These are phyloP conservation scores for Fusarium liriodendri DNA, from an alignment of 2,329 filamentous ascomycete genomes.

Conservation along the genomic window DNA sequence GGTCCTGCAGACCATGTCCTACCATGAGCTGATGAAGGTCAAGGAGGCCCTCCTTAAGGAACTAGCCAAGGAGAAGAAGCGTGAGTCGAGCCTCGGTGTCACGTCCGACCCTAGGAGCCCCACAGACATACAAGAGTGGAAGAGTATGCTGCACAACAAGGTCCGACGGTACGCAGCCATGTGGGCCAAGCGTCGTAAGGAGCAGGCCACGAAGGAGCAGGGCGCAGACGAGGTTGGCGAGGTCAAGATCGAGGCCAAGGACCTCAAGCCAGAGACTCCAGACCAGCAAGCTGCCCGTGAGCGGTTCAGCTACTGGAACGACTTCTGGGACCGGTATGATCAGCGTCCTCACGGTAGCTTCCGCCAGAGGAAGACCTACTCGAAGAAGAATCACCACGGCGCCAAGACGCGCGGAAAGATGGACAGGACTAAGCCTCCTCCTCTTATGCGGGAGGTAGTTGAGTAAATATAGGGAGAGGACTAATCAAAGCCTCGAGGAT, in stretches of 20 bases:
- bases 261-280: slow-evolving; percentile 9
- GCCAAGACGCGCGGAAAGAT: neutral
- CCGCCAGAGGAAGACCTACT: neutral
- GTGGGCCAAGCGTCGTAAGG: slow-evolving; percentile 37
- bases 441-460: neutral
- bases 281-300: slow-evolving; percentile 31
- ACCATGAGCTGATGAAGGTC: slow-evolving; percentile 45
- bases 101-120: neutral
- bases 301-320: slow-evolving; percentile 37
- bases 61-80: slow-evolving; percentile 29
- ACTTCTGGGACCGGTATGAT: slow-evolving; percentile 43
- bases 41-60: slow-evolving; percentile 34
- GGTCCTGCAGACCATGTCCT: slow-evolving; percentile 45
- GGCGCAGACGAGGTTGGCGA: neutral
- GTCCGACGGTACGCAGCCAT: slow-evolving; percentile 30
- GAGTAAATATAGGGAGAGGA: neutral
- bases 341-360: slow-evolving; percentile 22
- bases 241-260: slow-evolving; percentile 20
- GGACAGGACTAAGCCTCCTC: neutral
- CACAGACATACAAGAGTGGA: slow-evolving; percentile 29
- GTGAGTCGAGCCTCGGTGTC: slow-evolving; percentile 31
- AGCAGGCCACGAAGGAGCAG: neutral
- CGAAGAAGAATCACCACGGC: neutral
- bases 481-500: neutral
- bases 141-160: slow-evolving; percentile 33